Percentiles rank a stretch among this genome's conserved stretches.
Evolutionary conservation across 1,284 basidiomycete genomes (phyloP).

Genomic region (Boletus sp.): DNA sequence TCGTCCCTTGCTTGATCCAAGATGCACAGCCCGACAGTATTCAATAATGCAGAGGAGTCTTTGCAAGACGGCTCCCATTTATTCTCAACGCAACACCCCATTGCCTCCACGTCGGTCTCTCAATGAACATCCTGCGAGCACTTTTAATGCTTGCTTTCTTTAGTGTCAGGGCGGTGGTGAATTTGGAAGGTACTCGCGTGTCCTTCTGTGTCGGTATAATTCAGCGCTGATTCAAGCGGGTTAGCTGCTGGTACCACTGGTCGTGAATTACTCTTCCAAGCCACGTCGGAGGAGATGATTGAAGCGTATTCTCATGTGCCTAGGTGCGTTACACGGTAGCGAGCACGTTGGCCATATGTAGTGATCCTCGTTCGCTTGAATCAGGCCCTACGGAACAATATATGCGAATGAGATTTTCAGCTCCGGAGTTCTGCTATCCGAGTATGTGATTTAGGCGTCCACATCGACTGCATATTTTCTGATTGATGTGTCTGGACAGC

Average conservation of each 20-base stretch:
- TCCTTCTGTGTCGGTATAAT: neutral
- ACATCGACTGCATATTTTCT: conserved; percentile 14
- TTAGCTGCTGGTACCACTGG: conserved; percentile 88
- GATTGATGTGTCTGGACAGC: conserved; percentile 43
- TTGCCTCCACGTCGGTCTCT: conserved; percentile 63
- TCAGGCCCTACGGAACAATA: conserved; percentile 87
- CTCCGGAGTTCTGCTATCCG: conserved; percentile 89
- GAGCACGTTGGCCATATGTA: neutral
- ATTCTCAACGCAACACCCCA: conserved; percentile 86
- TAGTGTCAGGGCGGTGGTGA: conserved; percentile 87
- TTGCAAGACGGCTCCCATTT: conserved; percentile 96
- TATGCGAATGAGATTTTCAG: conserved; percentile 95
- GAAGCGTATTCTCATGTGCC: conserved; percentile 88
- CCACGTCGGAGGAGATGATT: conserved; percentile 94
- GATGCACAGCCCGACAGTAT: conserved; percentile 57
- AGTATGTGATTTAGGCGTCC: conserved; percentile 53
- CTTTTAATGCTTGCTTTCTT: conserved; percentile 6
- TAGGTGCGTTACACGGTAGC: conserved; percentile 44
- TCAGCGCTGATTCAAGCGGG: conserved; percentile 8
- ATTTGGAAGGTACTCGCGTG: conserved; percentile 74
- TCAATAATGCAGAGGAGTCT: conserved; percentile 95
- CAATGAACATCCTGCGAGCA: neutral
- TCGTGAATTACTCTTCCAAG: conserved; percentile 93
- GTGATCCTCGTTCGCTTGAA: conserved; percentile 1
- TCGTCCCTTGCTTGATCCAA: neutral